Evolutionary conservation across 257 asterid species (phyloP).

Genomic region (Solanum microdontum): DNA sequence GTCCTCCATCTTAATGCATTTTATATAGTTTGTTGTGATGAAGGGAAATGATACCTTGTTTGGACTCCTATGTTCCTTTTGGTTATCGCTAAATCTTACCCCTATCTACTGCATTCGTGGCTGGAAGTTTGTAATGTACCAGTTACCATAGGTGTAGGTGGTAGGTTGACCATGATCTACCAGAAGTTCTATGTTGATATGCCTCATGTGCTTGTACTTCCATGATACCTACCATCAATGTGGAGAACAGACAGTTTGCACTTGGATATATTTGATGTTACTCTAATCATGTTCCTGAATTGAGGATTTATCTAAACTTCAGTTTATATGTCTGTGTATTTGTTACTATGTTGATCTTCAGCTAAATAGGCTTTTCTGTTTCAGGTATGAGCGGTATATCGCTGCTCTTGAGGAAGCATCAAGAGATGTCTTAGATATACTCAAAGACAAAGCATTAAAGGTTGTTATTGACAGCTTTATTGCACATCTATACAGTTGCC

Average conservation of each 20-base stretch:
- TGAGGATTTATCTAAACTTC: neutral
- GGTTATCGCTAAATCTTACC: neutral
- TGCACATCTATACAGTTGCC: neutral
- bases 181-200: neutral
- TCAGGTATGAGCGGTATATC: conserved; percentile 70
- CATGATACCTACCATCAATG: neutral
- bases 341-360: neutral
- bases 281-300: neutral
- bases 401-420: conserved; percentile 86
- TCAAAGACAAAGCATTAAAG: conserved; percentile 88
- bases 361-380: neutral
- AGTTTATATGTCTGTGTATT: neutral
- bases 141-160: neutral
- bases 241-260: neutral
- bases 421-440: conserved; percentile 60
- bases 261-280: neutral
- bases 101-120: neutral
- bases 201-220: neutral
- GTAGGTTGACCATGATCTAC: neutral
- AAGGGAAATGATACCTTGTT: neutral
- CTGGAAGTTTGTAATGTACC: neutral
- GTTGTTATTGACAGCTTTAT: conserved; percentile 16
- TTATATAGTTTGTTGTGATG: neutral
- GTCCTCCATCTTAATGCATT: neutral
- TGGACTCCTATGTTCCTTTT: neutral